Conservation (phyloP, 345 rosid species). For the Gossypium turneri region DNA sequence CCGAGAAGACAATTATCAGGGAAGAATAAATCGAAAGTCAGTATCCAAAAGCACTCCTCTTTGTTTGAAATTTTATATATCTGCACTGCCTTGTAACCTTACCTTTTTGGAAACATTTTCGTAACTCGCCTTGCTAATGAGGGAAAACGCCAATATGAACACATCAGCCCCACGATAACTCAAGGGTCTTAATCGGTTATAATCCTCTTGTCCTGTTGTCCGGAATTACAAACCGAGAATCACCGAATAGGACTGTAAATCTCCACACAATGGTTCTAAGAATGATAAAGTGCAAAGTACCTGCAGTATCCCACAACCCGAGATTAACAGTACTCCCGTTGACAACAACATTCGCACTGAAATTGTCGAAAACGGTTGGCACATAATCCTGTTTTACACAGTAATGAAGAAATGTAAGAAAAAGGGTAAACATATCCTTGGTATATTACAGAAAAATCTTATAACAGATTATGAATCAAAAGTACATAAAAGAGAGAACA, state of each 20-base stretch:
- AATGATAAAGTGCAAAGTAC: slow-evolving; percentile 28
- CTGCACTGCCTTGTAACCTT: not conserved
- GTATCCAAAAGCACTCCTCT: not conserved
- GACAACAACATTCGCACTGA: slow-evolving; percentile 94
- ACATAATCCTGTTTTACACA: slow-evolving; percentile 71
- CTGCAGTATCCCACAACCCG: slow-evolving; percentile 98
- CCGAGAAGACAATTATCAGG: slow-evolving; percentile 15
- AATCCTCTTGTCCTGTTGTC: slow-evolving; percentile 86
- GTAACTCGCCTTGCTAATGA: slow-evolving; percentile 98
- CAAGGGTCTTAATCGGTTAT: slow-evolving; percentile 84
- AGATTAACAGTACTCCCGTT: slow-evolving; percentile 83
- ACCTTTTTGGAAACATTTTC: slow-evolving; percentile 97
- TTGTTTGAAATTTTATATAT: not conserved
- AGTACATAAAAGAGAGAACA: not conserved
- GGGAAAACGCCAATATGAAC: slow-evolving; percentile 89
- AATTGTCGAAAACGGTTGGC: slow-evolving; percentile 92
- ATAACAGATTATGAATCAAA: not conserved
- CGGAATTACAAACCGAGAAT: slow-evolving; percentile 11
- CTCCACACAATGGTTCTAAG: not conserved
- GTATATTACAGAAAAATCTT: not conserved
- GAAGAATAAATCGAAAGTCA: not conserved
- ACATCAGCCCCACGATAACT: slow-evolving; percentile 97
- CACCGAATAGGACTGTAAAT: not conserved
- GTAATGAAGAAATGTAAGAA: slow-evolving; percentile 12
- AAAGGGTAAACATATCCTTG: not conserved